Base-by-base conservation (phyloP, 148 eudicot species). In the Cornus kousa region DNA sequence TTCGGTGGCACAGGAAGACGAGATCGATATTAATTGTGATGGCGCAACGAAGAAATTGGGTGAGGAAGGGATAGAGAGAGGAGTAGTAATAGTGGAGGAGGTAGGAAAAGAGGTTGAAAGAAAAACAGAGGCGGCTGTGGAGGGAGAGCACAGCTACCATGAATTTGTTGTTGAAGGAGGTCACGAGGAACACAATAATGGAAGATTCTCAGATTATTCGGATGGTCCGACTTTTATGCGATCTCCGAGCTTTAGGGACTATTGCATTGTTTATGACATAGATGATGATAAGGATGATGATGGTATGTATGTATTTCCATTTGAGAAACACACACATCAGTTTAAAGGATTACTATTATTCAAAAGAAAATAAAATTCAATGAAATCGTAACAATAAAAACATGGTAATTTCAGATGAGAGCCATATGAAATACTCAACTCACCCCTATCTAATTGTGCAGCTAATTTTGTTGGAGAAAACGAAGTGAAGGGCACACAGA, bases 241-340 rank as follows among this genome's bases (percentile, higher is more conserved):
- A 39, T 31, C 71, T 6, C 71, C 71, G 1, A 68, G 71, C n/a
- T 68, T 68, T 68, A 68, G 71, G 17, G 71, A 68, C 20, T 68
- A 68, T 33, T 68, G 71, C 43, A 7, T 31, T 16, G 39, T 13
- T 33, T 32, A 12, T n/a, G 40, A 68, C 39, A 22, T 43, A 32
- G 43, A 68, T 1, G 20, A 68, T 4, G 16, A 5, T n/a, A 12
- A 67, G 14, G 35, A 33, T 17, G 8, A 32, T 67, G 69, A 32
- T 67, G 69, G 69, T 67, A 5, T 23, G 17, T 67, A 17, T n/a
- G 23, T 19, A 20, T 7, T 7, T 62, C 5, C 37, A 35, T 43
- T 43, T 43, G 48, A 43, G 48, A 43, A 43, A 43, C 8, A 43
- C 48, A 6, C 48, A 6, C 48, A 43, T 43, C 6, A 6, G 1